Base-by-base conservation (phyloP, 768 basidiomycete genomes). In the Trametes cinnabarina region DNA sequence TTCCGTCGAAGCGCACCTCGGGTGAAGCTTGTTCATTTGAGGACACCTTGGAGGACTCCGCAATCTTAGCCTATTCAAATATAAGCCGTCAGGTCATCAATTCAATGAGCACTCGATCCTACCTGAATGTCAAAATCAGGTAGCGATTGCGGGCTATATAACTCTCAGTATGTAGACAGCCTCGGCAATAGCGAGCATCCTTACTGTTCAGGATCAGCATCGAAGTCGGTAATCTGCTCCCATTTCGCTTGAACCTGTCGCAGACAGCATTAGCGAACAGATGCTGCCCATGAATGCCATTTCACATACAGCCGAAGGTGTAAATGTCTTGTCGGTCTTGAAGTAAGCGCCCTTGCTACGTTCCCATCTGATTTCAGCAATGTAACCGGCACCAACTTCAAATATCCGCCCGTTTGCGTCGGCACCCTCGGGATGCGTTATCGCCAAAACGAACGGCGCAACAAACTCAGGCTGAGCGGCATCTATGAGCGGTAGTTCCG, bases 321-420 rank as follows among this genome's bases (percentile, higher is more conserved):
- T 98, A 71, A 97, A 98, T 30, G 82, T 85, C 11, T 80, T 78
- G 66, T 99, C 94, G 10, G 93, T 88, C 76, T 86, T 94, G 84
- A 95, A 97, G 41, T 96, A 76, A 9, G 82, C 78, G 51, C 96
- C 97, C 62, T 86, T 82, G 71, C 89, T 90, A 55, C 94, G 82
- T 73, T 98, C 92, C 92, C 94, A 98, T 55, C 97, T 83, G 55
- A 98, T 80, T 72, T 97, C 92, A 9, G 92, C 90, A 52, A 93
- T 76, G 69, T 87, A 98, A 3, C 95, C 96, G 46, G 91, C 97
- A 32, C 95, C 97, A 35, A 94, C 81, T 73, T 98, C 95, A 63
- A 94, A 98, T 17, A 96, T 81, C 68, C 82, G 86, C 30, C 93
- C 93, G 25, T 81, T 85, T 0, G 86, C 87, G 57, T 91, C 86